A percentile compares a stretch with the other conserved stretches of the same genome.
These are phyloP conservation scores for Heritiera fomes DNA, from an alignment of 345 rosid genomes.

Conservation along the genomic window DNA sequence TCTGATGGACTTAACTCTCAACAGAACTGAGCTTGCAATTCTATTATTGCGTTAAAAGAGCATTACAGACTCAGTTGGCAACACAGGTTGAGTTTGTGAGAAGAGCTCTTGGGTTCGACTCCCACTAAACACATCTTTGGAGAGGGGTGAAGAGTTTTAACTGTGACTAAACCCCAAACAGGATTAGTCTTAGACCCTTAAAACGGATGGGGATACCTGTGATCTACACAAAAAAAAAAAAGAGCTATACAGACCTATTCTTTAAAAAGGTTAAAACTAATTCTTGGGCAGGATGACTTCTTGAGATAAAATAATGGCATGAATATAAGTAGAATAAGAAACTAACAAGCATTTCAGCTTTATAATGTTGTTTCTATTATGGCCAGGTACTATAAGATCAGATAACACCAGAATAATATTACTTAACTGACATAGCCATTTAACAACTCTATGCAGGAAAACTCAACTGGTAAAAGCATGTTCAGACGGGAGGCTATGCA, in stretches of 20 bases:
- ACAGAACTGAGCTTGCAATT: not conserved
- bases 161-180: no score
- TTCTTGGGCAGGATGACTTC: not conserved
- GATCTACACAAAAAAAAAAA: no score
- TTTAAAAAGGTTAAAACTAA: no score
- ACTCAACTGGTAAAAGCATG: constrained; percentile 42
- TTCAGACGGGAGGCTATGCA: constrained; percentile 54
- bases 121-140: no score
- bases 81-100: no score
- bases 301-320: not conserved
- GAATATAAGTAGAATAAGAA: no score
- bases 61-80: not conserved
- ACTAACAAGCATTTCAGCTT: not conserved
- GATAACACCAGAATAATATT: no score
- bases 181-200: no score
- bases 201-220: no score
- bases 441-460: constrained; percentile 50
- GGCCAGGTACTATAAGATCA: not conserved
- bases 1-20: not conserved
- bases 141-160: no score
- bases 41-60: no score
- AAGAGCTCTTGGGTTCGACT: no score
- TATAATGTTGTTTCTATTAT: not conserved
- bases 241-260: not conserved
- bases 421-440: not conserved